A percentile compares a stretch with the other conserved stretches of the same genome.
phyloP scores from a whole-genome alignment of 371 early-diverging fungal genomes.

The Gilbertella persicaria region DNA sequence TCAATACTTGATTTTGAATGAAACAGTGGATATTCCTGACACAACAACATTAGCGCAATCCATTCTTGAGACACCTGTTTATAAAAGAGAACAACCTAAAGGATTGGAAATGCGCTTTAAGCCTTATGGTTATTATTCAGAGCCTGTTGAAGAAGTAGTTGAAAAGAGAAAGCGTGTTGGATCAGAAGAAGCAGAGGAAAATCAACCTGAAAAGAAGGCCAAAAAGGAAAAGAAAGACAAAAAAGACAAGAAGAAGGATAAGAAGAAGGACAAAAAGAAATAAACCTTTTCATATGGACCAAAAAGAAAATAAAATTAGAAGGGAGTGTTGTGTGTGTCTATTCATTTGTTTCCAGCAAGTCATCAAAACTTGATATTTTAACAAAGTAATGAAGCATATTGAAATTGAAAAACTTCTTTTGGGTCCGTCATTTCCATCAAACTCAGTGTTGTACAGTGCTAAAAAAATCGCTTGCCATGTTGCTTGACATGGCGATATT shows the following conservation, averaged over 20 bases:
- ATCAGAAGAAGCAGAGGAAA: slow-evolving; percentile 6
- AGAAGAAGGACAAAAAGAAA: slow-evolving; percentile 9
- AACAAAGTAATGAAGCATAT: no score
- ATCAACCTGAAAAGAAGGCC: slow-evolving; percentile 17
- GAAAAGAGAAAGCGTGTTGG: slow-evolving; percentile 19
- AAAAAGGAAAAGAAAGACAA: slow-evolving; percentile 21
- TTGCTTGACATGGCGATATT: not conserved
- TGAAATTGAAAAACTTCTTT: no score
- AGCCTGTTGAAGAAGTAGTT: slow-evolving; percentile 14
- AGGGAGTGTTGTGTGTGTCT: no score
- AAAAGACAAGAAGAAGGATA: slow-evolving; percentile 16
- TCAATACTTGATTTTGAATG: slow-evolving; percentile 41
- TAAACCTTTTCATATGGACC: not conserved
- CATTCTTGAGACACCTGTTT: slow-evolving; percentile 36
- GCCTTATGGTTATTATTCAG: slow-evolving; percentile 47
- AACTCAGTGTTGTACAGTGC: no score
- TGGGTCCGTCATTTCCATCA: no score
- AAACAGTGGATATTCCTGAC: slow-evolving; percentile 47
- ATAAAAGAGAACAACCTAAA: slow-evolving; percentile 47
- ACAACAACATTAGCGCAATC: slow-evolving; percentile 36
- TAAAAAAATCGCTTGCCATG: no score
- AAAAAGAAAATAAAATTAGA: not conserved
- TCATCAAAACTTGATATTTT: no score
- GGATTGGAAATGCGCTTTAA: slow-evolving; percentile 49
- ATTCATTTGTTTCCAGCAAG: not conserved